Base-by-base conservation (phyloP, 768 basidiomycete species). In the Dentipellis fragilis region DNA sequence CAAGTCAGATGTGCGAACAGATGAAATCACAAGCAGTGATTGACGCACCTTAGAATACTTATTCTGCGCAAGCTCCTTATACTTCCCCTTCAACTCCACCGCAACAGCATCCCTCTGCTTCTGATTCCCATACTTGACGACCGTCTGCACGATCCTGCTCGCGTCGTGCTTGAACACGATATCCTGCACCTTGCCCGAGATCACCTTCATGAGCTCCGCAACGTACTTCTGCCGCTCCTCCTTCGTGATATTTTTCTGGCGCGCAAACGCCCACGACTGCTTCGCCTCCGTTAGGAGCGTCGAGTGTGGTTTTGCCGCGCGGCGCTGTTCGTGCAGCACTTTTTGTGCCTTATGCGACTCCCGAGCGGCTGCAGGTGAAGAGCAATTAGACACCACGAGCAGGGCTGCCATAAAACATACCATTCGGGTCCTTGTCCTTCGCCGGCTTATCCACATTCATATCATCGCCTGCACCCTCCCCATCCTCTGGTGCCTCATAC, bases 141-240 rank as follows among this genome's bases (percentile, higher is more conserved):
- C 73, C 0, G 83, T 87, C 67, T 89, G 87, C 19, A 89, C 80
- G 58, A 91, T 91, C 60, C 85, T 80, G 64, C 90, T 92, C 8
- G 91, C 92, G 68, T 95, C 92, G 64, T 95, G 93, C 68, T 93
- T 95, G 66, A 90, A 79, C 1, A 89, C 85, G 38, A 95, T 83
- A 35, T 93, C 92, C 57, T 84, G 84, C 46, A 95, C 83, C 61
- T 84, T 83, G 4, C 91, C 92, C 19, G 86, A 80, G 19, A 93
- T 82, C 47, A 85, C 76, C 34, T 74, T 71, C 81, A 92, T 89
- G 9, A 97, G 77, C 23, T 81, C 79, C 48, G 77, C 73, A 56
- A 95, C 73, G 50, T 91, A 83, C 62, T 83, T 81, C 60, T 84
- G 81, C 21, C 93, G 81, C 63, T 94, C 87, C 22, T 80, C 68